Conservation (phyloP, 352 stramenopile genomes). For the Phytophthora ramorum region DNA sequence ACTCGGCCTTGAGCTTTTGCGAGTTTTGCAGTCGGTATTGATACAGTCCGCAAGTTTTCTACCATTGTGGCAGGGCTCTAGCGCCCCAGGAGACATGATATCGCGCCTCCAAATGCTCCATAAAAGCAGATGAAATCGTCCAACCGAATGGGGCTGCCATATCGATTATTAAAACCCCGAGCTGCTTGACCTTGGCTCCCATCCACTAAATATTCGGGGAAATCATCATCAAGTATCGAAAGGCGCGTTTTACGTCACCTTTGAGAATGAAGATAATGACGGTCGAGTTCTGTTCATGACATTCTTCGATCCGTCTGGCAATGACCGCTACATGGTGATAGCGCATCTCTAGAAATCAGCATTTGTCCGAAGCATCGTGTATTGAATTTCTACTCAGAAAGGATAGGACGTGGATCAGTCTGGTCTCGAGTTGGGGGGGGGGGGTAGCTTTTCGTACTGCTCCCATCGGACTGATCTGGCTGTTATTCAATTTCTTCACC, state of each 20-base stretch:
- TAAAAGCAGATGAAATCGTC: background rate
- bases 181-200: background rate
- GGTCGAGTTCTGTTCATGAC: background rate
- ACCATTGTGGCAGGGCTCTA: background rate
- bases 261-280: background rate
- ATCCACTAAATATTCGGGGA: background rate
- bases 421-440: too few species aligned
- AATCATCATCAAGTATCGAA: background rate
- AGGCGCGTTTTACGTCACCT: background rate
- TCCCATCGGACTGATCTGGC: background rate
- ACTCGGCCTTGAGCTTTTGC: background rate
- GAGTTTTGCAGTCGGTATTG: conserved; percentile 5
- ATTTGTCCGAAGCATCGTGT: background rate
- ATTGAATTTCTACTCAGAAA: too few species aligned
- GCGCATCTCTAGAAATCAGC: background rate
- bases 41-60: background rate
- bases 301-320: background rate
- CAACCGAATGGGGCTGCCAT: background rate
- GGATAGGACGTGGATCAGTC: too few species aligned
- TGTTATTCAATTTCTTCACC: background rate
- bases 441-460: background rate
- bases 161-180: background rate
- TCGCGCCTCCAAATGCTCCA: background rate
- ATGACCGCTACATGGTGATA: background rate
- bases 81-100: background rate